Conservation (phyloP, 2,329 filamentous ascomycete species). For the Trichoderma koningii region DNA sequence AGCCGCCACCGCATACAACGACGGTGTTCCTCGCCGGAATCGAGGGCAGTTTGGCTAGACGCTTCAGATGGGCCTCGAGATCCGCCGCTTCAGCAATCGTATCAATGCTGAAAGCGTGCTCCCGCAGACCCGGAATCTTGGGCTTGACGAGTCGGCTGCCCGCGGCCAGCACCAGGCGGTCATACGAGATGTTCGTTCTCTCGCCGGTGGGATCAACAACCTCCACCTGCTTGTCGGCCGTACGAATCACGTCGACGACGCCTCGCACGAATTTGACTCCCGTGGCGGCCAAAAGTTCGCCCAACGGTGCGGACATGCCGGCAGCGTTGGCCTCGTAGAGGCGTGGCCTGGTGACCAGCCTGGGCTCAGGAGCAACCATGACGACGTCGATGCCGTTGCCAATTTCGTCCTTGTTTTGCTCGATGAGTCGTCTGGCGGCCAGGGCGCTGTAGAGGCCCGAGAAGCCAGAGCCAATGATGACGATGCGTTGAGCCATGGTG, state of each 20-base stretch:
- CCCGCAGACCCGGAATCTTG: slow-evolving; percentile 35
- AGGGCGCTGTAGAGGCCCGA: slow-evolving; percentile 44
- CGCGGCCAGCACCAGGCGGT: slow-evolving; percentile 41
- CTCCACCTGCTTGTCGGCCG: slow-evolving; percentile 18
- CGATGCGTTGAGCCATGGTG: slow-evolving; percentile 7
- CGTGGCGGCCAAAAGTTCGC: slow-evolving; percentile 34
- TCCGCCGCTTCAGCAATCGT: slow-evolving; percentile 34
- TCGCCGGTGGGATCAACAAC: slow-evolving; percentile 1
- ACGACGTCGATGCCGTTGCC: slow-evolving; percentile 34
- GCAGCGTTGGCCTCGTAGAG: slow-evolving; percentile 40
- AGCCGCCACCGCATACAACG: slow-evolving; percentile 39
- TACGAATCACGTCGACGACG: slow-evolving; percentile 32
- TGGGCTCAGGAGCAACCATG: slow-evolving; percentile 39
- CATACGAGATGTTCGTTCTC: slow-evolving; percentile 33
- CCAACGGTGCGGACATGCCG: slow-evolving; percentile 33
- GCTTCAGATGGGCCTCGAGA: slow-evolving; percentile 37
- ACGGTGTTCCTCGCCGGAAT: slow-evolving; percentile 38
- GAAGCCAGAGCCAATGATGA: slow-evolving; percentile 40
- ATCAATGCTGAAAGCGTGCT: slow-evolving; percentile 42
- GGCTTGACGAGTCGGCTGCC: slow-evolving; percentile 40
- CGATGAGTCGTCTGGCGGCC: slow-evolving; percentile 39
- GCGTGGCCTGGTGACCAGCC: slow-evolving; percentile 39
- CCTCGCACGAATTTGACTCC: slow-evolving; percentile 36
- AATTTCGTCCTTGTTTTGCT: slow-evolving; percentile 26
- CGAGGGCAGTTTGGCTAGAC: slow-evolving; percentile 32